Conservation (phyloP, 148 eudicot genomes). For the Limonium bicolor region DNA sequence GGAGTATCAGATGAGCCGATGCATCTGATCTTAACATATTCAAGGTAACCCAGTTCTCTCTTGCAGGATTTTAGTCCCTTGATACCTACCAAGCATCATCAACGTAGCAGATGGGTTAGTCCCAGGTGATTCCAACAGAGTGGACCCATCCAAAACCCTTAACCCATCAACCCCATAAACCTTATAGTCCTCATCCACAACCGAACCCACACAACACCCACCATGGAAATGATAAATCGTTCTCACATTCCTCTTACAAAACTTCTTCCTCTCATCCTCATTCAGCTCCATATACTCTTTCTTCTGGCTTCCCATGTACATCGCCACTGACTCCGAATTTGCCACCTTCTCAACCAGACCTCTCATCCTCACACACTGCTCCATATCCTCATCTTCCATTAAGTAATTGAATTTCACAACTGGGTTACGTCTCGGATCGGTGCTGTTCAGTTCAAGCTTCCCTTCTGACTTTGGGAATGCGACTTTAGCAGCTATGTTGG, state of each 20-base stretch:
- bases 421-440: slow-evolving; percentile 25
- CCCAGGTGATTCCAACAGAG: slow-evolving; percentile 27
- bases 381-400: slow-evolving; percentile 15
- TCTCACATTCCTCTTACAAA: slow-evolving; percentile 24
- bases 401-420: slow-evolving; percentile 25
- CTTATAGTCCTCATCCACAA: slow-evolving; percentile 24
- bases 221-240: slow-evolving; percentile 37
- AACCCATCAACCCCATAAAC: slow-evolving; percentile 22
- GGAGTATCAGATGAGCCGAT: too few species aligned
- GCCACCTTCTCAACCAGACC: slow-evolving; percentile 14
- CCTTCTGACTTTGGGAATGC: slow-evolving; percentile 27
- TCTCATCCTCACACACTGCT: slow-evolving; percentile 14
- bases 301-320: slow-evolving; percentile 13
- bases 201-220: slow-evolving; percentile 27
- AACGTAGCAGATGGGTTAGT: slow-evolving; percentile 38
- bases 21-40: too few species aligned
- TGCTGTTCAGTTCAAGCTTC: slow-evolving; percentile 17
- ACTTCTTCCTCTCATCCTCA: slow-evolving; percentile 18
- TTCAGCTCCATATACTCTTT: slow-evolving; percentile 2
- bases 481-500: slow-evolving; percentile 22
- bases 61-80: slow-evolving; percentile 22
- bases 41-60: too few species aligned
- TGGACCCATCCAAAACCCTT: slow-evolving; percentile 30
- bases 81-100: slow-evolving; percentile 34
- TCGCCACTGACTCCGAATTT: slow-evolving; percentile 9